Evolutionary conservation across 805 yeast genomes (phyloP), one percentile per base, ranked within the genome.

Genomic region (Lipomyces lipofer): DNA sequence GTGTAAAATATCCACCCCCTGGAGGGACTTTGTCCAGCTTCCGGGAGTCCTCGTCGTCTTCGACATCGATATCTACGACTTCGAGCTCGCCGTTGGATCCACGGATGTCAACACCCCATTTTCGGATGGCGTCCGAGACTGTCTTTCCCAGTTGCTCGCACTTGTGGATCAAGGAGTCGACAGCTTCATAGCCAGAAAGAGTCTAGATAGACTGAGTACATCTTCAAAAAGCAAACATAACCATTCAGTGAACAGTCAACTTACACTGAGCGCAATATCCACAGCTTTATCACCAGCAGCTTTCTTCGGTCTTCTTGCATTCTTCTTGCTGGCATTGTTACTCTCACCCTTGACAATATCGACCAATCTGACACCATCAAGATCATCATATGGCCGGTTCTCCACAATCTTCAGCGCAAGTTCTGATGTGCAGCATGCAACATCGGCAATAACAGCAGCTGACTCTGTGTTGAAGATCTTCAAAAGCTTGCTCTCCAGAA

Each of bases 161-260:
- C 62, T 83, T 80, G 55, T 82, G 82, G 58, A 94, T 88, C 61
- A 94, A 75, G n/a, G 95, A 85, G 64, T 92, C 98, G 42, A 94
- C 96, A 0, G 99, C 98, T 58, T 84, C 85, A 68, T 94, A 94
- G 4, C 98, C 98, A 64, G 83, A 81, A 59, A 94, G 75, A 13
- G 89, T 85, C 59, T 78, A 73, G 44, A 80, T 30, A 30, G n/a
- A 13, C 35, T 30, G 35, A 12, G n/a, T 30, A 30, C n/a, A n/a
- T n/a, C n/a, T n/a, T n/a, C n/a, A n/a, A n/a, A n/a, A n/a, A n/a
- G n/a, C n/a, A n/a, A n/a, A n/a, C n/a, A n/a, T n/a, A n/a, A n/a
- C n/a, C n/a, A n/a, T n/a, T n/a, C n/a, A n/a, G n/a, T n/a, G n/a
- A 12, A 15, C 10, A n/a, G n/a, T n/a, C n/a, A n/a, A 43, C 51